Base-by-base conservation (phyloP, 129 eudicot species). In the Rutidosis leptorrhynchoides region DNA sequence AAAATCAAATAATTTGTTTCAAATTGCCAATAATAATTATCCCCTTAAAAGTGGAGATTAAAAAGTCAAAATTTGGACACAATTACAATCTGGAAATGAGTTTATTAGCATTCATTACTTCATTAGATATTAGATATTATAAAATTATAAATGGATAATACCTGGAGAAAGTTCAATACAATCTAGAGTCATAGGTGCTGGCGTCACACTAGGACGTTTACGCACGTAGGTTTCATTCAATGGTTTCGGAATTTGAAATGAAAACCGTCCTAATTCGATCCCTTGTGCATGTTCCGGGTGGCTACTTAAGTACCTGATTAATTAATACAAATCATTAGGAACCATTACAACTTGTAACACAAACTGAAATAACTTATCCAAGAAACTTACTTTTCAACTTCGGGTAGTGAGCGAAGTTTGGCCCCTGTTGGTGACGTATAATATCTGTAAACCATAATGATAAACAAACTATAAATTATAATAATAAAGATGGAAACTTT, bases 181-280 rank as follows among this genome's bases (percentile, higher is more conserved):
- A 29, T 63, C 80, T 15, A 65, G 74, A 45, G 67, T 37, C 55
- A 72, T 74, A 12, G 62, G 51, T 43, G 76, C 64, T 22, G 79
- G 40, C 19, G 57, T 28, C 63, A 66, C 80, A 72, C 78, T 15
- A 56, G 83, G 73, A 33, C 87, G 87, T 77, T 88, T 85, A 68
- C 73, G 68, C 26, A 85, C 92, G 53, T 88, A 88, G 69, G 84
- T 73, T 3, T 84, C 85, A 57, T 72, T 86, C 79, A 92, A 74
- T 11, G 96, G 96, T 72, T 64, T 84, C n/a, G 99, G 96, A 55
- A 77, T 75, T 64, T 78, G 88, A 68, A 93, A 93, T 2, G 99
- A 93, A 81, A 93, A 93, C 37, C 70, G 82, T 23, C 80, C 69
- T 74, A 80, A 9, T 20, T 40, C 67, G 3, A 84, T 81, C 54